Base-by-base conservation (phyloP, 2,329 filamentous ascomycete species). In the Cercospora sojina region DNA sequence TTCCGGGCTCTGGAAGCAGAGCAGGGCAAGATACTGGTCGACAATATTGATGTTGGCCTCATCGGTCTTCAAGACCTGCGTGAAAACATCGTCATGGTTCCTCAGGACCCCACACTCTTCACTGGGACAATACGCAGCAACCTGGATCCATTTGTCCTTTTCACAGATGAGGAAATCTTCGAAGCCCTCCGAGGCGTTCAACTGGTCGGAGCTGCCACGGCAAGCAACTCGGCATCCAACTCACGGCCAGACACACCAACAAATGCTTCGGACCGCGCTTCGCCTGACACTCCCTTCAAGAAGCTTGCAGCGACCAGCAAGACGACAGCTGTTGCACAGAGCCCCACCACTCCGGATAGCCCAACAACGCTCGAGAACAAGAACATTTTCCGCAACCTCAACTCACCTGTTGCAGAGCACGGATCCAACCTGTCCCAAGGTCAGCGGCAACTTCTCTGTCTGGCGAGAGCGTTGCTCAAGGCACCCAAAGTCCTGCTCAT, bases 391-490 rank as follows among this genome's bases (percentile, higher is more conserved):
- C 84, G 90, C 53, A 93, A 97, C 76, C 87, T 99, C 35, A 87
- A 88, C 31, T 95, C 92, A 0, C 82, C 90, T 0, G 91, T 99
- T 43, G 88, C 91, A 1, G 95, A 98, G 77, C 97, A 93, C 0
- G 95, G 95, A 57, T 90, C 90, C 69, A 99, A 99, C 75, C 85
- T 99, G 10, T 98, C 94, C 0, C 95, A 99, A 79, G 95, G 95
- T 56, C 95, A 99, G 78, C 89, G 95, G 7, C 95, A 99, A 79
- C 89, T 99, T 9, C 84, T 99, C 64, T 99, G 95, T 77, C 87
- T 99, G 9, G 95, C 94, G 0, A 90, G 95, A 64, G 95, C 95
- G 0, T 87, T 99, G 72, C 89, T 99, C 69, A 97, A 96, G 80
- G 87, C 88, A 35, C 93, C 95, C 0, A 93, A 91, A 70, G 93